phyloP scores from a whole-genome alignment of 139 green algal species.

The Chlamydomonas asymmetrica region DNA sequence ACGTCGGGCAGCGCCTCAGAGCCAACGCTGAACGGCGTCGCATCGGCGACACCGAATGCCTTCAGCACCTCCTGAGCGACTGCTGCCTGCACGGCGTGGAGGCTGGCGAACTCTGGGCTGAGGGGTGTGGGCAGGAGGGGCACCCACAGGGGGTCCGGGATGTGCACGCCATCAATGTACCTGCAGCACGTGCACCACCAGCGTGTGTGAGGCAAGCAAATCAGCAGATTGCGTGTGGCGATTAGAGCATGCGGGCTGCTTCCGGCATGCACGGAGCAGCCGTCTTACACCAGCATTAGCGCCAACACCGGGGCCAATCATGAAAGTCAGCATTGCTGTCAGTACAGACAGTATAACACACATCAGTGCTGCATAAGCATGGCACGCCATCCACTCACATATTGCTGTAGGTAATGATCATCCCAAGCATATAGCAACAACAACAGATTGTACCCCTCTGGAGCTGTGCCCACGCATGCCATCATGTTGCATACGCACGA shows the following conservation, averaged over 20 bases:
- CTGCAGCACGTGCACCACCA: no score
- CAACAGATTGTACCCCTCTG: no score
- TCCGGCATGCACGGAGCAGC: not conserved
- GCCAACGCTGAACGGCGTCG: constrained; percentile 14
- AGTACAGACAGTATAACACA: no score
- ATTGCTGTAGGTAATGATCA: not conserved
- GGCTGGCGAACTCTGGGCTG: constrained; percentile 40
- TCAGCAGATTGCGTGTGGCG: not conserved
- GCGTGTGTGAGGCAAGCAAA: not conserved
- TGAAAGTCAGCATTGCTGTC: no score
- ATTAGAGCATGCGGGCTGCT: not conserved
- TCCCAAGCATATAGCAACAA: not conserved
- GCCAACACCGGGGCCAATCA: not conserved
- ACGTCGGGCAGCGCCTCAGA: constrained; percentile 2
- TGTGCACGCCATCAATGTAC: constrained; percentile 1
- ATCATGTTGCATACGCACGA: not conserved
- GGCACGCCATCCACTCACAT: not conserved
- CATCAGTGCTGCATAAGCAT: not conserved
- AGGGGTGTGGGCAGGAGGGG: constrained; percentile 30
- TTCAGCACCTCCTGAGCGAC: constrained; percentile 7
- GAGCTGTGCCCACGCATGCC: not conserved
- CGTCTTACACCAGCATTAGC: not conserved
- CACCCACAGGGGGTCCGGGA: constrained; percentile 21
- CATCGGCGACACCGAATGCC: not conserved
- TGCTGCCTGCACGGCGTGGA: constrained; percentile 18